Conservation (phyloP, 108 stramenopile species). For the Cyclotella kingstonii region DNA sequence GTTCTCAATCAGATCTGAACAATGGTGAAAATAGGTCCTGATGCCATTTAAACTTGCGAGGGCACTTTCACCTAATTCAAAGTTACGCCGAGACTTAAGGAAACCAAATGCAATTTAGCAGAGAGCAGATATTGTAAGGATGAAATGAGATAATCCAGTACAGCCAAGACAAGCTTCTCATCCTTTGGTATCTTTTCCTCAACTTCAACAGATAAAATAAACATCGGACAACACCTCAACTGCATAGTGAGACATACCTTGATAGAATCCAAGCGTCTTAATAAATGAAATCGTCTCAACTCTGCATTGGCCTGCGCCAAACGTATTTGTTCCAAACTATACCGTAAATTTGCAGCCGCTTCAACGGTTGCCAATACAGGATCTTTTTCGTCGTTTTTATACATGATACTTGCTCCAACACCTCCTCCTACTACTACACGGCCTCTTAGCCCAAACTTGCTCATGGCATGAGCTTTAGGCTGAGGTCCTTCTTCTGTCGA, state of each 20-base stretch:
- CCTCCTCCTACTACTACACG: not conserved
- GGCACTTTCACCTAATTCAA: slow-evolving; percentile 82
- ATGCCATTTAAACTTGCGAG: slow-evolving; percentile 76
- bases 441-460: slow-evolving; percentile 21
- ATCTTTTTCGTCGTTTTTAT: slow-evolving; percentile 42
- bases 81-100: slow-evolving; percentile 67
- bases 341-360: slow-evolving; percentile 67
- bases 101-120: not conserved
- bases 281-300: slow-evolving; percentile 79
- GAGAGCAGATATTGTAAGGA: not conserved
- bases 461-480: too few species aligned
- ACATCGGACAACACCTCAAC: too few species aligned
- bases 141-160: not conserved
- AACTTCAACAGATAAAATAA: not conserved
- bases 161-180: not conserved
- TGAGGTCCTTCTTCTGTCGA: too few species aligned
- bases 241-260: slow-evolving; percentile 39
- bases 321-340: slow-evolving; percentile 76
- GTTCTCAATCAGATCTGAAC: slow-evolving; percentile 64
- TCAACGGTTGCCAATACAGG: slow-evolving; percentile 42
- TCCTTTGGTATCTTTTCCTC: not conserved
- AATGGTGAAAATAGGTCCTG: slow-evolving; percentile 70
- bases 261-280: slow-evolving; percentile 71
- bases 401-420: slow-evolving; percentile 13
- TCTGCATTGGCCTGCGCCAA: slow-evolving; percentile 80